Base-by-base conservation (phyloP, 805 yeast genomes). In the Torulaspora indica region DNA sequence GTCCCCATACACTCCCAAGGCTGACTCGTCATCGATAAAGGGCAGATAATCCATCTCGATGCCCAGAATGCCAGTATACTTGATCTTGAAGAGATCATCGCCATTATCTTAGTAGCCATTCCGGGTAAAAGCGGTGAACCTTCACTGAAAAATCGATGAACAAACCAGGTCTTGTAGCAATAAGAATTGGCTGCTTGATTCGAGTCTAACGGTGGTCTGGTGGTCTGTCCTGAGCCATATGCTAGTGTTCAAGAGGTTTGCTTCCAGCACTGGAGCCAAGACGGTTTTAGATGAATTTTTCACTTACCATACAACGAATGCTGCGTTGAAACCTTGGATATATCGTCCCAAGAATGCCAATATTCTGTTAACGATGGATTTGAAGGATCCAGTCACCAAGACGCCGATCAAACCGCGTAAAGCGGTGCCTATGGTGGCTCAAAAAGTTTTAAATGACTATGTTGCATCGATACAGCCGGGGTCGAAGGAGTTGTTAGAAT, bases 291-390 rank as follows among this genome's bases (percentile, higher is more conserved):
- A 60, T 2, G 54, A 63, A 0, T 68, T 58, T 42, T 59, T 65
- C 40, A 52, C 55, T 15, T 71, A 64, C 49, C 63, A 63, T 52
- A 58, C 58, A 30, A 66, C 72, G 2, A 56, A 60, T 23, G 60
- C 54, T 34, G 45, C 56, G 2, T 40, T 68, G 24, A 68, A 66
- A 55, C 70, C 72, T 5, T 56, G 64, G 36, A 66, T 71, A 20
- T 71, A 71, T 53, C 66, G 73, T 53, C 64, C 67, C 29, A 68
- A 61, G 43, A 70, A 71, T 49, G 63, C 71, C 2, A 60, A 67
- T 23, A 63, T 54, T 38, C 51, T 71, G 33, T 42, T 69, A 30
- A 60, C 70, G 8, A 64, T 69, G 66, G 73, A 69, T 47, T 35
- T 69, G 27, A 68, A 67, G 56, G 71, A 71, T 48, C 64, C 66